A percentile compares a stretch with the other conserved stretches of the same genome.
These are phyloP conservation scores for Starmerella bacillaris DNA, from an alignment of 805 yeast genomes.

Conservation along the genomic window DNA sequence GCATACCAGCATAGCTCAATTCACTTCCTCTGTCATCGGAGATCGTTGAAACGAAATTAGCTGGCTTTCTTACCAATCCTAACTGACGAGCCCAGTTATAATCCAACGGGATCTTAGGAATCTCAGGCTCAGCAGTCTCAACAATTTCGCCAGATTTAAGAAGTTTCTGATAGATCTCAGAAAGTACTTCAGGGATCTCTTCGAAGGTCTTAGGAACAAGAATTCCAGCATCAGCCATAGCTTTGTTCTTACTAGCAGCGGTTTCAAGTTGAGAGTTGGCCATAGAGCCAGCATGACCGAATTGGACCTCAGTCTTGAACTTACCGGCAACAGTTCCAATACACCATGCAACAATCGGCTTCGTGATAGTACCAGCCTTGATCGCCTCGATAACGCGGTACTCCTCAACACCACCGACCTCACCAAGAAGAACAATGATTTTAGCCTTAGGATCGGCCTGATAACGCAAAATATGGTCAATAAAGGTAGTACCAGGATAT, in stretches of 20 bases:
- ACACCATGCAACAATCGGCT: constrained; percentile 56
- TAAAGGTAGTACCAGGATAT: constrained; percentile 55
- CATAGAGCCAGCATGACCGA: constrained; percentile 56
- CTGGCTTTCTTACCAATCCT: constrained; percentile 31
- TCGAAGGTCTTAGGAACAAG: constrained; percentile 64
- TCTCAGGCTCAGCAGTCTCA: constrained; percentile 28
- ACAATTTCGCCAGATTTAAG: constrained; percentile 25
- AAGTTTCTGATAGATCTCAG: constrained; percentile 62
- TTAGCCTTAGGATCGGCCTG: constrained; percentile 47
- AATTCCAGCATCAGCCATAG: constrained; percentile 86
- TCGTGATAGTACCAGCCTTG: constrained; percentile 43
- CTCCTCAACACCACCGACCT: constrained; percentile 58
- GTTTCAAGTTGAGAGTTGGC: constrained; percentile 56
- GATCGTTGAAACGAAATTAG: constrained; percentile 31
- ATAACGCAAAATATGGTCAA: constrained; percentile 48
- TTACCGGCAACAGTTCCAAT: constrained; percentile 55
- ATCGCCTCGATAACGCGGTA: constrained; percentile 54
- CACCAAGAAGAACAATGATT: constrained; percentile 48
- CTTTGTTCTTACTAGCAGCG: constrained; percentile 46
- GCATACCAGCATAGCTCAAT: constrained; percentile 30
- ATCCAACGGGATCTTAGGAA: constrained; percentile 32
- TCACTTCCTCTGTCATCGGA: constrained; percentile 34
- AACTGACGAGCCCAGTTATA: constrained; percentile 34
- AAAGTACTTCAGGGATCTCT: constrained; percentile 27
- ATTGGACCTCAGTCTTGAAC: constrained; percentile 46